Evolutionary conservation across 345 rosid species (phyloP), one percentile per base, ranked within the genome.

Genomic region (Mallotus nudiflorus): DNA sequence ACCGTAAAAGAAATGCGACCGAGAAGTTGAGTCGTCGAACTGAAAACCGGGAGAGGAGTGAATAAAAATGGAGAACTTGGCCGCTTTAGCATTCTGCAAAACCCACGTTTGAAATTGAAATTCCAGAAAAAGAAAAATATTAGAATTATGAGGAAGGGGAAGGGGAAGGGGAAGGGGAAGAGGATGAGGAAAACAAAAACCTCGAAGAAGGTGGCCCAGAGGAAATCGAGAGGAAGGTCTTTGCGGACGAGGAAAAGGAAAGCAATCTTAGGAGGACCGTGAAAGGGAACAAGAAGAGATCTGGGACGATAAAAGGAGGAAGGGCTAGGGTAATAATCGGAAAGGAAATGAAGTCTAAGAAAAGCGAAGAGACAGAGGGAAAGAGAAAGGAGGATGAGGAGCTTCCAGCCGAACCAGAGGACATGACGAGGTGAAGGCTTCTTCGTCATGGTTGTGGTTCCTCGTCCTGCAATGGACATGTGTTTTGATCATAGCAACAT

Each of bases 31-130:
- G 68, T 86, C 90, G 75, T 92, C 89, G 74, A 95, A 89, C 44
- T 83, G 81, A 59, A 89, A 89, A 5, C 93, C 97, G 16, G 99
- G 99, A 62, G 69, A 73, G 45, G 97, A 89, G 77, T 92, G 99
- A 28, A 92, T 40, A 77, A 77, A 81, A 52, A 95, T 76, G 18
- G 97, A 87, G 83, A 88, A 90, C 46, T 83, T 85, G 14, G 70
- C 83, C 78, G 52, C 78, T 71, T 87, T 91, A 64, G 79, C 93
- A 51, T 71, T 82, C 97, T 94, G 78, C 56, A 27, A 70, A 39
- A 19, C 57, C 63, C 13, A 0, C 27, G 1, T 60, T 60, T 42
- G 22, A 29, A 45, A 18, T 27, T 25, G 35, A 64, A 16, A 27
- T 64, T 64, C 54, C 40, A 3, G 13, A 68, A 14, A 58, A 10